Base-by-base conservation (phyloP, 2,329 filamentous ascomycete genomes). In the Cytospora mali region DNA sequence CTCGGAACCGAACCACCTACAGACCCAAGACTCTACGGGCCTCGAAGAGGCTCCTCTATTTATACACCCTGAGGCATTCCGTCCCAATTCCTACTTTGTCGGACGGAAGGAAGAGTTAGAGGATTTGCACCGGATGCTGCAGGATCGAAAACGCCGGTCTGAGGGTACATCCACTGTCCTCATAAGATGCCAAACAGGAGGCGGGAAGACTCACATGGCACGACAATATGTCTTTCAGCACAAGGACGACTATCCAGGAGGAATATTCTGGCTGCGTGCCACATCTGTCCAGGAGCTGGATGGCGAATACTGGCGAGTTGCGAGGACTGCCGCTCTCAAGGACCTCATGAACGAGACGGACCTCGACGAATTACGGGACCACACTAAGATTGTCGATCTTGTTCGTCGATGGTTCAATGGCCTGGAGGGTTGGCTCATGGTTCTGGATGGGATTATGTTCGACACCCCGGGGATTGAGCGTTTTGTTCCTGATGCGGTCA, bases 211-310 rank as follows among this genome's bases (percentile, higher is more conserved):
- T 1, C 88, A 90, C 68, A 75, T 91, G 16, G 87, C 87, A 29
- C 80, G 88, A 4, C 80, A 91, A 72, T 91, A 90, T 70, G 82
- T 89, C 31, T 89, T 86, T 68, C 73, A 77, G 5, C 82, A 89
- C 68, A 82, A 79, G 39, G 74, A 79, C 5, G 76, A 84, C 64
- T 91, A 88, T 67, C 81, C 84, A 0, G 87, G 87, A 1, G 88
- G 88, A 1, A 80, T 90, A 50, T 91, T 89, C 71, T 91, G 88
- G 88, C 80, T 90, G 18, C 81, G 86, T 55, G 85, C 86, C 10
- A 88, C 86, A 66, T 85, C 83, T 1, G 71, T 78, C 4, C 76
- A 84, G 58, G 85, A 88, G 55, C 78, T 86, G 35, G 82, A 82
- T 58, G 83, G 85, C 54, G 85, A 84, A 33, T 90, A 84, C 70